These are phyloP conservation scores for Ottelia alismoides DNA, from an alignment of 106 monocot genomes.

Conservation along the genomic window DNA sequence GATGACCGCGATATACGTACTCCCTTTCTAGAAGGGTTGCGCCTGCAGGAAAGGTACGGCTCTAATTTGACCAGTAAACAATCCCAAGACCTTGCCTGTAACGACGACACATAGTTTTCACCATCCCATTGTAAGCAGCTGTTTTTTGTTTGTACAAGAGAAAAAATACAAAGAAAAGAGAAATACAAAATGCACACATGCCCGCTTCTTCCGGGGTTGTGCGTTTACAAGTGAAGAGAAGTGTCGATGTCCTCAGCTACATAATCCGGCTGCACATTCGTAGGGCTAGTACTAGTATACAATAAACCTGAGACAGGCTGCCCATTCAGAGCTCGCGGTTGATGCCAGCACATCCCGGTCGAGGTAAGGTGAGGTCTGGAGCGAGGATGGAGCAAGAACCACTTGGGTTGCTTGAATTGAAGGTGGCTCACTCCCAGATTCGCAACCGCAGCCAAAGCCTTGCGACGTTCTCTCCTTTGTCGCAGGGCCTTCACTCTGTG, in stretches of 20 bases:
- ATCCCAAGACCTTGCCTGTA: slow-evolving; percentile 1
- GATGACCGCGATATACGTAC: slow-evolving; percentile 4
- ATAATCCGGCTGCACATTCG: too few species aligned
- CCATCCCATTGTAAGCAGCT: too few species aligned
- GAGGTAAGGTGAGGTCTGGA: not conserved
- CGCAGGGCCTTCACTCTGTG: slow-evolving; percentile 29
- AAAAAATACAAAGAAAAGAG: not conserved
- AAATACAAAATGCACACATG: not conserved
- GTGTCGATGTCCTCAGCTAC: slow-evolving; percentile 24
- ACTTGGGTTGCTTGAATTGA: slow-evolving; percentile 2
- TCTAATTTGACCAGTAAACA: not conserved
- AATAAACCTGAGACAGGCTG: not conserved
- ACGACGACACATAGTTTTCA: slow-evolving; percentile 4
- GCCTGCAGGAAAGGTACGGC: not conserved
- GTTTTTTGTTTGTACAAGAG: too few species aligned
- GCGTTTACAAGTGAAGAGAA: slow-evolving; percentile 28
- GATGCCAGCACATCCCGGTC: not conserved
- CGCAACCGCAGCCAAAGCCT: slow-evolving; percentile 8
- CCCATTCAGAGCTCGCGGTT: not conserved
- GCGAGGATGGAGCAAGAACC: not conserved
- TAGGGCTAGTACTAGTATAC: too few species aligned
- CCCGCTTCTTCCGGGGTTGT: not conserved
- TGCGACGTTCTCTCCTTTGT: slow-evolving; percentile 22
- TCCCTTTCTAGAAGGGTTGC: not conserved
- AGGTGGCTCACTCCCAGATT: slow-evolving; percentile 10